Evolutionary conservation across 345 rosid genomes (phyloP).

Genomic region (Lepidium didymum): DNA sequence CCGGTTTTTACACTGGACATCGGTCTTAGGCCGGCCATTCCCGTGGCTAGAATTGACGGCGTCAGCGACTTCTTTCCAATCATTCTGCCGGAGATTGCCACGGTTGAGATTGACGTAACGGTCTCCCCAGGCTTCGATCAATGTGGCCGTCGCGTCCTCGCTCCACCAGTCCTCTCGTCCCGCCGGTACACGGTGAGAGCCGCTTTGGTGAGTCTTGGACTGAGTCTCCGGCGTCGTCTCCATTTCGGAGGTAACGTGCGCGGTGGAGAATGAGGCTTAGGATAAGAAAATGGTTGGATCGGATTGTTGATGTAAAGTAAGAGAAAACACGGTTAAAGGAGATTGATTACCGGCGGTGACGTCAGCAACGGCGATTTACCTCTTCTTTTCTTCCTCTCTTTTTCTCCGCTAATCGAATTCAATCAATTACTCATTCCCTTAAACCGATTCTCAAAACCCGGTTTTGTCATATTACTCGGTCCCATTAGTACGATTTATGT

Average conservation of each 20-base stretch:
- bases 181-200: slow-evolving; percentile 23
- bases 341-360: slow-evolving; percentile 48
- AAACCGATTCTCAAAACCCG: slow-evolving; percentile 1
- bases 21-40: slow-evolving; percentile 47
- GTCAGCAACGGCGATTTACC: slow-evolving; percentile 35
- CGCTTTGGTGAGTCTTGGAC: slow-evolving; percentile 19
- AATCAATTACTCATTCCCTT: neutral
- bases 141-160: slow-evolving; percentile 64
- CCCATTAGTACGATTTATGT: neutral
- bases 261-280: slow-evolving; percentile 3
- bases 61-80: slow-evolving; percentile 78
- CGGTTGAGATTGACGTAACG: slow-evolving; percentile 69
- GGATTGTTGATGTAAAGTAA: neutral
- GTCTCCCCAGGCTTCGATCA: slow-evolving; percentile 83
- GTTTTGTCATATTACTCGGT: neutral
- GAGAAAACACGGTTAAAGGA: slow-evolving; percentile 1
- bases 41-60: slow-evolving; percentile 49
- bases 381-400: neutral
- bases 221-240: slow-evolving; percentile 22
- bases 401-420: slow-evolving; percentile 5
- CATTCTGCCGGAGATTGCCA: slow-evolving; percentile 75
- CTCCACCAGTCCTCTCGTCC: slow-evolving; percentile 96
- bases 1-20: slow-evolving; percentile 69
- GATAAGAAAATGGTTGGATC: slow-evolving; percentile 19
- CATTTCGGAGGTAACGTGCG: slow-evolving; percentile 25